Conservation (phyloP, 2,329 filamentous ascomycete species). For the Colletotrichum salicis region DNA sequence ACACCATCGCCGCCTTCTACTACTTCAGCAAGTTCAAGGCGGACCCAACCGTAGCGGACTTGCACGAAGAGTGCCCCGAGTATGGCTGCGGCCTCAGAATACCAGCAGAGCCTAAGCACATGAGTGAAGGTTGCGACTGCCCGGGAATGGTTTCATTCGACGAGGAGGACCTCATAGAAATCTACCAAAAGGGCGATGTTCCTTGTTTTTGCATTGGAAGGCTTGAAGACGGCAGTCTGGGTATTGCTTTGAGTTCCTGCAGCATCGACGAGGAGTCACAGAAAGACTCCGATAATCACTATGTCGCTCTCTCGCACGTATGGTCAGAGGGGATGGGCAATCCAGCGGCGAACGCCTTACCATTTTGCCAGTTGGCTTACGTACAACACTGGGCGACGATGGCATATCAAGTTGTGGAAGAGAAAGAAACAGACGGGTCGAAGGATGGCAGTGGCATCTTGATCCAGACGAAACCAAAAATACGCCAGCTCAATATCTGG, state of each 20-base stretch:
- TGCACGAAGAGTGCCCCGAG: background rate
- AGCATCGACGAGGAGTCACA: slow-evolving; percentile 13
- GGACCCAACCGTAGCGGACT: background rate
- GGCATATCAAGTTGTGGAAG: slow-evolving; percentile 11
- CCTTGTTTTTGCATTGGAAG: slow-evolving; percentile 20
- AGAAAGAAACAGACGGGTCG: background rate
- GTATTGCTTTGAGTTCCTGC: background rate
- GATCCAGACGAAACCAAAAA: slow-evolving; percentile 1
- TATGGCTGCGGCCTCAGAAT: slow-evolving; percentile 9
- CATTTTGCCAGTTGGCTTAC: slow-evolving; percentile 14
- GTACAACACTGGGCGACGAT: slow-evolving; percentile 4
- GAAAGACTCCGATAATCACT: slow-evolving; percentile 11
- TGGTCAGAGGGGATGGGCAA: slow-evolving; percentile 22
- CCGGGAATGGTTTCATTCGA: slow-evolving; percentile 16
- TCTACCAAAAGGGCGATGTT: slow-evolving; percentile 11
- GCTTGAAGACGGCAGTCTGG: slow-evolving; percentile 9
- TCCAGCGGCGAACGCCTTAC: slow-evolving; percentile 7
- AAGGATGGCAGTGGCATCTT: background rate
- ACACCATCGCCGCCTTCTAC: slow-evolving; percentile 8
- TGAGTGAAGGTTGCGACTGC: background rate
- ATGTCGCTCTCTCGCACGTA: slow-evolving; percentile 17
- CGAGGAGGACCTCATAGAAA: slow-evolving; percentile 9
- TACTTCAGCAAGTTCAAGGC: slow-evolving; percentile 17
- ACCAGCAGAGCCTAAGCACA: slow-evolving; percentile 9
- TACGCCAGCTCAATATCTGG: background rate